Base-by-base conservation (phyloP, 805 yeast species). In the Candida lessepsii region DNA sequence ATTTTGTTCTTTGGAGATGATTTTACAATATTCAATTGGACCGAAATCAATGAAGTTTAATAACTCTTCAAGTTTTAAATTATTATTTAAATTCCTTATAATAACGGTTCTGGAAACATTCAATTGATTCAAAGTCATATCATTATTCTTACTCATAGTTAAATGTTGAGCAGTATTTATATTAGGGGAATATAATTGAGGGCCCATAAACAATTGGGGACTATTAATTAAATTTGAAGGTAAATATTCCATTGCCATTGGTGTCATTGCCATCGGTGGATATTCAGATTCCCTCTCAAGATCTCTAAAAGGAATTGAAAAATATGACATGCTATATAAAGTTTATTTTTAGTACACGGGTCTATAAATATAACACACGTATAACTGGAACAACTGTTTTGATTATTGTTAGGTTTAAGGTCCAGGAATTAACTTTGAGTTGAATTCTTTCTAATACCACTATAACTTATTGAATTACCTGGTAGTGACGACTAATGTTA, bases 11-110 rank as follows among this genome's bases (percentile, higher is more conserved):
- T 40, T 58, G 13, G 61, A 51, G 41, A 67, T 56, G 42, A 76
- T 54, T 40, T 71, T 69, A 45, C 79, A 69, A 49, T 75, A 76
- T 55, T 83, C 89, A 25, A 83, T 69, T 1, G 86, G 84, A 3
- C 85, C 86, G 53, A 56, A 69, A 30, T 75, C 75, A 8, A 81
- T 66, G 23, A 63, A 57, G 33, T 76, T 70, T 30, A 78, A 55
- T 13, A 76, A 54, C 15, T 65, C 61, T 9, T 53, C 48, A 21
- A 67, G 44, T 1, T 58, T 36, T 18, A 67, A 40, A 14, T 50
- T 50, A 7, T 50, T 47, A 28, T 49, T 42, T 21, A 69, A 44
- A 43, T 66, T 58, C 34, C 51, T 56, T 17, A 69, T 39, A 20
- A 65, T 52, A 6, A 69, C 54, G 2, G 73, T 67, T 25, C 74